Evolutionary conservation across 768 basidiomycete genomes (phyloP).

Genomic region (Neoboletus magnificus): DNA sequence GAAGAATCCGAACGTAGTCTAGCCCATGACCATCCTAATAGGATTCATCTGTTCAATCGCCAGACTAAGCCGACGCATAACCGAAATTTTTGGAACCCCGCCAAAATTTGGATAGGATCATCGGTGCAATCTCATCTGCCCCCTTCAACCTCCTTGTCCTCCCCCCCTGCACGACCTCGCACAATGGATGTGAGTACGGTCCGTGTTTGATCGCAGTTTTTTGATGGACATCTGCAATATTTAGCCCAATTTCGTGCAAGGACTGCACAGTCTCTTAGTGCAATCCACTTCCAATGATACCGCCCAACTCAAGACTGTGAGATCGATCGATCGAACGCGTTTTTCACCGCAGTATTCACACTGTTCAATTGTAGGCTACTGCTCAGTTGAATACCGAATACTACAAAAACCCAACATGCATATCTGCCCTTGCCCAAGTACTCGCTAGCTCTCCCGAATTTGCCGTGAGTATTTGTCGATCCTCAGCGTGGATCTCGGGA

Average conservation of each 20-base stretch:
- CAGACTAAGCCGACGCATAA: neutral
- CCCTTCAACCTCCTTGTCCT: conserved; percentile 29
- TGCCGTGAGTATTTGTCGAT: conserved; percentile 53
- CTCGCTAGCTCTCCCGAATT: conserved; percentile 81
- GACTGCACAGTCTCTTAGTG: conserved; percentile 79
- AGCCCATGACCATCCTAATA: too few relatives aligned
- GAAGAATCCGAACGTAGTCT: too few relatives aligned
- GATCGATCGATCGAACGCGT: conserved; percentile 35
- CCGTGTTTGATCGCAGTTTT: neutral
- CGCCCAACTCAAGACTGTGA: conserved; percentile 79
- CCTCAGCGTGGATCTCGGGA: conserved; percentile 3
- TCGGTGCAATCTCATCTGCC: conserved; percentile 28
- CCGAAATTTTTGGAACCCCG: conserved; percentile 48
- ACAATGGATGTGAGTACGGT: conserved; percentile 30
- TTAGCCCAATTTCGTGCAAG: conserved; percentile 72
- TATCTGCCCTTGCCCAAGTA: conserved; percentile 86
- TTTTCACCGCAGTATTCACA: conserved; percentile 12
- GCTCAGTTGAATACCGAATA: conserved; percentile 86
- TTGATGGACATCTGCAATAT: conserved; percentile 4
- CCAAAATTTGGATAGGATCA: conserved; percentile 45
- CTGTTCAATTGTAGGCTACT: conserved; percentile 63
- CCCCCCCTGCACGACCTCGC: conserved; percentile 21
- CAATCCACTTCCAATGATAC: conserved; percentile 86
- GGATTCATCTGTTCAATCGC: too few relatives aligned
- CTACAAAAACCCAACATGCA: conserved; percentile 89